phyloP scores from a whole-genome alignment of 2,329 filamentous ascomycete genomes.

The Claviceps paspali region DNA sequence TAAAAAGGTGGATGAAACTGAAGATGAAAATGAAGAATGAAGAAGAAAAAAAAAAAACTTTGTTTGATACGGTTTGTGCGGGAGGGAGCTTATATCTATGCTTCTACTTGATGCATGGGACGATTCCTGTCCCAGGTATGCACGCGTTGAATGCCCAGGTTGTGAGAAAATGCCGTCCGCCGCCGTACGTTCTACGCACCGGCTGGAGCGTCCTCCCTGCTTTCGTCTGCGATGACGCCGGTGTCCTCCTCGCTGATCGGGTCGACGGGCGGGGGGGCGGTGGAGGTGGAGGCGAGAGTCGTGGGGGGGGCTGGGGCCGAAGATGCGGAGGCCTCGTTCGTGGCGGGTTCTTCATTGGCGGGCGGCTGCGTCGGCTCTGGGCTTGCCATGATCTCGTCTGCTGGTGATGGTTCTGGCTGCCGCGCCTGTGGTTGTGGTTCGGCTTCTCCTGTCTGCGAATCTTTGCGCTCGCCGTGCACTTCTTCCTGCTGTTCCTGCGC shows the following conservation, averaged over 20 bases:
- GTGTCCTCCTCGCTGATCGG: not conserved
- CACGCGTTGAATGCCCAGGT: not conserved
- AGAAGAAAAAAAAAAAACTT: too few species aligned
- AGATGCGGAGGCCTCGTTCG: not conserved
- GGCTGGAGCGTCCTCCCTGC: conserved; percentile 6
- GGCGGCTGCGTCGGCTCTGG: not conserved
- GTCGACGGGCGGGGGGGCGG: not conserved
- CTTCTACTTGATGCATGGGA: too few species aligned
- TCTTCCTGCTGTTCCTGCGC: conserved; percentile 6
- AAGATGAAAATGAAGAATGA: too few species aligned
- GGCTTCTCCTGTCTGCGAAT: conserved; percentile 1
- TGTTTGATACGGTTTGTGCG: too few species aligned
- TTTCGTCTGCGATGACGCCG: not conserved
- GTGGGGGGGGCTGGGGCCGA: not conserved
- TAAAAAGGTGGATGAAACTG: too few species aligned
- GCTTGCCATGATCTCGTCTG: not conserved
- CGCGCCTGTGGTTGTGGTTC: not conserved
- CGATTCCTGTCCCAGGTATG: not conserved
- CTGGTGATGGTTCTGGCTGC: not conserved
- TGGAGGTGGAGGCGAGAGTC: not conserved
- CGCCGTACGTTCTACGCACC: conserved; percentile 8
- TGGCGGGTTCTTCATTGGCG: not conserved
- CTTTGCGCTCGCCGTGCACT: conserved; percentile 5
- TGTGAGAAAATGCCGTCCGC: not conserved
- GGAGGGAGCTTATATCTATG: too few species aligned